Conservation (phyloP, 805 yeast species). For the Wickerhamomyces xylosicus region DNA sequence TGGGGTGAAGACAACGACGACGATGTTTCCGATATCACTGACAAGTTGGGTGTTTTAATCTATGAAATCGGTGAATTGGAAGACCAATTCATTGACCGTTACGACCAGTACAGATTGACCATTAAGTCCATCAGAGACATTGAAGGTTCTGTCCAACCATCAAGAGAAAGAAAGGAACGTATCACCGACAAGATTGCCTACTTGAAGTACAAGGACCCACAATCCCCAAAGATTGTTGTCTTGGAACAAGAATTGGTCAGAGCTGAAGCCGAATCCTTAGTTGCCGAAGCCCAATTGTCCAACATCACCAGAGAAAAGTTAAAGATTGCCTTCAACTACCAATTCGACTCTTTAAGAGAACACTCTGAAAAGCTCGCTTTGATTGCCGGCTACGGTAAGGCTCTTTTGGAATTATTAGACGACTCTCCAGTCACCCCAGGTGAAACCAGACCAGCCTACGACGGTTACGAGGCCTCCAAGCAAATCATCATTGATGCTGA, state of each 20-base stretch:
- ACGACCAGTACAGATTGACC: constrained; percentile 95
- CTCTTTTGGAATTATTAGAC: constrained; percentile 87
- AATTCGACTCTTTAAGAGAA: constrained; percentile 92
- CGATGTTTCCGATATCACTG: constrained; percentile 94
- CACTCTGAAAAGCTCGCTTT: constrained; percentile 92
- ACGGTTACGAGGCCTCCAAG: constrained; percentile 96
- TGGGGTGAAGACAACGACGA: constrained; percentile 99
- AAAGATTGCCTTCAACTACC: constrained; percentile 95
- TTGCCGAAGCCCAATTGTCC: constrained; percentile 97
- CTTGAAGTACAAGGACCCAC: constrained; percentile 96
- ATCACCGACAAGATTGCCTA: constrained; percentile 96
- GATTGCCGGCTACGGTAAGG: constrained; percentile 98
- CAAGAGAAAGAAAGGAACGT: constrained; percentile 95
- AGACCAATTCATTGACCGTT: constrained; percentile 96
- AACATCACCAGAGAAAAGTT: constrained; percentile 97
- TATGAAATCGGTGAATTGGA: constrained; percentile 97
- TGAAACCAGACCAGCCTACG: constrained; percentile 96
- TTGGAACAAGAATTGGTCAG: constrained; percentile 97
- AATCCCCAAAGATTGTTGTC: constrained; percentile 88
- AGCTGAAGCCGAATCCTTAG: constrained; percentile 98
- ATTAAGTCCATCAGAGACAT: constrained; percentile 91
- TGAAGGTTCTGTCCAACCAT: constrained; percentile 96
- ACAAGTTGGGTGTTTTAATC: constrained; percentile 90
- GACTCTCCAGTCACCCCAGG: constrained; percentile 98
- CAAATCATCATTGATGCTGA: constrained; percentile 97